Conservation (phyloP, 768 basidiomycete genomes). For the Kwoniella europaea region DNA sequence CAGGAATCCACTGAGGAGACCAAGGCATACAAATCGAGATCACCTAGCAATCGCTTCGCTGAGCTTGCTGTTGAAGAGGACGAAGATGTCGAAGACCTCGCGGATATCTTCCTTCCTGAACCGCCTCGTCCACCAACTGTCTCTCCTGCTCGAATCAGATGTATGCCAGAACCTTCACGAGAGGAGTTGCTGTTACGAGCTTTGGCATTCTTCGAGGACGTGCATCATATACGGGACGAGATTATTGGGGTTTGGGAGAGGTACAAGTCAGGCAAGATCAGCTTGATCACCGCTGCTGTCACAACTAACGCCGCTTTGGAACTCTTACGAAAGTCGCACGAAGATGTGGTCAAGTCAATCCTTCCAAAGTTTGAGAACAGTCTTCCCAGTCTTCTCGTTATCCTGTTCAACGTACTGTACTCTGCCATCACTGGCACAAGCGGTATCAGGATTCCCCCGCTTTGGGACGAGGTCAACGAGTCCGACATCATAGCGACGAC, state of each 20-base stretch:
- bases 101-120: constrained; percentile 28
- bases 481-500: neutral
- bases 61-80: constrained; percentile 5
- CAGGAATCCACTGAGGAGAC: neutral
- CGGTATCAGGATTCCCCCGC: too few species aligned
- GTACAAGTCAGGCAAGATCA: constrained; percentile 11
- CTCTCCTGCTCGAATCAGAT: constrained; percentile 1
- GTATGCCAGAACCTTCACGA: neutral
- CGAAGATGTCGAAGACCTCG: constrained; percentile 19
- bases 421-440: neutral
- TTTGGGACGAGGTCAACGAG: neutral
- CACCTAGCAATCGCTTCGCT: constrained; percentile 6
- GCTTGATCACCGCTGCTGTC: constrained; percentile 26
- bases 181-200: constrained; percentile 18
- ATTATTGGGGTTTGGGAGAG: constrained; percentile 26
- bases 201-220: constrained; percentile 21
- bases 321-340: constrained; percentile 14
- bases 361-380: constrained; percentile 12
- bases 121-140: constrained; percentile 10
- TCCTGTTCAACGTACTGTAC: constrained; percentile 5
- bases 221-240: constrained; percentile 23
- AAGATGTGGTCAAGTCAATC: constrained; percentile 14
- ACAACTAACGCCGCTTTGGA: constrained; percentile 31
- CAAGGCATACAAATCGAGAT: neutral
- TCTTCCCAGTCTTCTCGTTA: neutral